These are phyloP conservation scores for Rubia yunnanensis DNA, from an alignment of 257 asterid species.

Conservation along the genomic window DNA sequence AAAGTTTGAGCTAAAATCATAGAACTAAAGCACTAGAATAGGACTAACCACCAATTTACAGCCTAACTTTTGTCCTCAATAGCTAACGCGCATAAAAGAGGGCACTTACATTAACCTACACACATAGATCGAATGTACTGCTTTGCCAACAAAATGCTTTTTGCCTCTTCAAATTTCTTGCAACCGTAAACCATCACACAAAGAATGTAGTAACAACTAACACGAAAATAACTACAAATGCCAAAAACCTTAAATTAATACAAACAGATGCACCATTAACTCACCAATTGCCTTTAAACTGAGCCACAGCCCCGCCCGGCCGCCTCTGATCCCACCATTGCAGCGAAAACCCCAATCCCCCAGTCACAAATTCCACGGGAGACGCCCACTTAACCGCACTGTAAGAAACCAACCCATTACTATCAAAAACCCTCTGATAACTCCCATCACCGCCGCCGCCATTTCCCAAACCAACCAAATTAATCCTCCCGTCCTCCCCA, in stretches of 20 bases:
- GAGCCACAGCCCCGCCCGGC: slow-evolving; percentile 60
- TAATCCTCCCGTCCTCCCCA: slow-evolving; percentile 81
- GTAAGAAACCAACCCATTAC: slow-evolving; percentile 67
- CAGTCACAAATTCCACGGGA: slow-evolving; percentile 75
- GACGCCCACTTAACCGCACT: slow-evolving; percentile 84
- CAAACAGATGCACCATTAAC: not conserved
- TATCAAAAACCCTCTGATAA: slow-evolving; percentile 49
- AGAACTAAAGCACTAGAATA: not conserved
- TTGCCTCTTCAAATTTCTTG: not conserved
- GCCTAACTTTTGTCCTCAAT: not conserved
- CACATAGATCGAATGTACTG: no score
- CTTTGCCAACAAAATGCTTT: no score
- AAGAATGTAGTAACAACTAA: not conserved
- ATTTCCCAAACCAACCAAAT: slow-evolving; percentile 33
- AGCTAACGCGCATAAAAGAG: not conserved
- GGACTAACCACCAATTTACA: not conserved
- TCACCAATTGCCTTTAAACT: slow-evolving; percentile 78
- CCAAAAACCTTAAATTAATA: not conserved
- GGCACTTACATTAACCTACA: not conserved
- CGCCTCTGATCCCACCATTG: slow-evolving; percentile 93
- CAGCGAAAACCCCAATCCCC: slow-evolving; percentile 73
- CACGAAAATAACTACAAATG: not conserved
- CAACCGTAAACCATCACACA: not conserved
- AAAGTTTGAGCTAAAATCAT: not conserved
- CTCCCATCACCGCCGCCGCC: slow-evolving; percentile 28